A percentile compares a stretch with the other conserved stretches of the same genome.
phyloP scores from a whole-genome alignment of 106 monocot species.

The Ottelia alismoides region DNA sequence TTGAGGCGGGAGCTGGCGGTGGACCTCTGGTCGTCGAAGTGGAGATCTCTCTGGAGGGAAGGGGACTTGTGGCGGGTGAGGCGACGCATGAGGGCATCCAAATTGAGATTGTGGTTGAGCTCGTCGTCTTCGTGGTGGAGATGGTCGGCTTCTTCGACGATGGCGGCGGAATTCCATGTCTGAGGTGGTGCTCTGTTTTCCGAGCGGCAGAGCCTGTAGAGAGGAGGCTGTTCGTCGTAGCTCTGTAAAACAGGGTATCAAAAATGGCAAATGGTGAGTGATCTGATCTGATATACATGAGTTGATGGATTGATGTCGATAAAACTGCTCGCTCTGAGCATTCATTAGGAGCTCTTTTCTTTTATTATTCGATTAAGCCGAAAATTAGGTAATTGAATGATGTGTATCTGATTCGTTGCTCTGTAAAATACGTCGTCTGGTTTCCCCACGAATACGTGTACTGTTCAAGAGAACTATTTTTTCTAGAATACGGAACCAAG shows the following conservation, averaged over 20 bases:
- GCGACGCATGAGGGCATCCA: slow-evolving; percentile 11
- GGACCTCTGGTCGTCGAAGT: slow-evolving; percentile 11
- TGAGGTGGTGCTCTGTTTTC: slow-evolving; percentile 46
- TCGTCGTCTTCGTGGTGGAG: slow-evolving; percentile 24
- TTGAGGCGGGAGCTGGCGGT: slow-evolving; percentile 8
- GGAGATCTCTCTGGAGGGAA: not conserved
- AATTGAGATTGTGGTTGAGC: not conserved
- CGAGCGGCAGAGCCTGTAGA: slow-evolving; percentile 24
- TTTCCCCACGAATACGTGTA: no score
- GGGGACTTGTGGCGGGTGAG: slow-evolving; percentile 6
- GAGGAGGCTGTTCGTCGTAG: slow-evolving; percentile 47
- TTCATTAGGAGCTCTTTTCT: no score
- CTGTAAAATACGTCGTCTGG: no score
- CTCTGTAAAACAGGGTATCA: slow-evolving; percentile 40
- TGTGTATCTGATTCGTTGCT: no score
- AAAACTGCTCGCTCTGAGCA: no score
- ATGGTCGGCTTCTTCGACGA: slow-evolving; percentile 34
- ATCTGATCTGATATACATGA: no score
- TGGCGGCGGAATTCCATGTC: slow-evolving; percentile 27
- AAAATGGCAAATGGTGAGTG: no score
- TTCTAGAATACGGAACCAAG: no score
- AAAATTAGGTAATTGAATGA: no score
- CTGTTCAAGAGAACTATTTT: no score
- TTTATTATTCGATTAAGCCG: no score
- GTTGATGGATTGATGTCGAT: no score